A percentile compares a stretch with the other conserved stretches of the same genome.
Conservation (phyloP, 805 yeast species). For the Cyberlindnera mississippiensis region DNA sequence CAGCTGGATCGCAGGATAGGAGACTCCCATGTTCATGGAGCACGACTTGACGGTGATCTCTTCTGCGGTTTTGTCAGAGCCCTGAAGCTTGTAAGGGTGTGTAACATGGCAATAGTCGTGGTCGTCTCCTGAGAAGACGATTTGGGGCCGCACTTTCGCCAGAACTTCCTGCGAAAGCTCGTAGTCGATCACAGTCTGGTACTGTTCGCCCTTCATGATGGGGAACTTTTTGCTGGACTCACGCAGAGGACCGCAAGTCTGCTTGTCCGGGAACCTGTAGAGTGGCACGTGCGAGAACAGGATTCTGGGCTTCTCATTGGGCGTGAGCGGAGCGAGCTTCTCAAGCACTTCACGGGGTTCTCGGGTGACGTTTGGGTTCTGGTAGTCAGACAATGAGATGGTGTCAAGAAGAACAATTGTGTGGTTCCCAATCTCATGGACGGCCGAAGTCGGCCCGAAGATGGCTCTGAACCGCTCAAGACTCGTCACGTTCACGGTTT, state of each 20-base stretch:
- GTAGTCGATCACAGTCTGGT: constrained; percentile 80
- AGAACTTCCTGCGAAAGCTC: constrained; percentile 58
- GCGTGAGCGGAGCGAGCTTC: constrained; percentile 25
- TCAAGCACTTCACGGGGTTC: constrained; percentile 53
- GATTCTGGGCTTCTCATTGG: constrained; percentile 50
- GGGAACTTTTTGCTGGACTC: constrained; percentile 70
- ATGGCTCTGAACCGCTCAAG: constrained; percentile 59
- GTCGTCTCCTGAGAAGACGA: constrained; percentile 89
- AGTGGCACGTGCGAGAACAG: constrained; percentile 87
- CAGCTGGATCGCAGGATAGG: constrained; percentile 81
- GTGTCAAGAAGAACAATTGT: constrained; percentile 76
- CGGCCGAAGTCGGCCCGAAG: constrained; percentile 68
- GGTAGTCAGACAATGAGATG: constrained; percentile 68
- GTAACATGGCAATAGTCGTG: constrained; percentile 88
- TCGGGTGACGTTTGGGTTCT: constrained; percentile 39
- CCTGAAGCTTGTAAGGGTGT: constrained; percentile 39
- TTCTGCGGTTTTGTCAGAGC: constrained; percentile 36
- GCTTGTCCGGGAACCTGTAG: constrained; percentile 58
- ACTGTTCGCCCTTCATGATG: constrained; percentile 71
- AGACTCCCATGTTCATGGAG: constrained; percentile 91
- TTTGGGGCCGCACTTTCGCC: constrained; percentile 54
- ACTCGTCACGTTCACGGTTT: constrained; percentile 54
- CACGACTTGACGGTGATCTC: constrained; percentile 88
- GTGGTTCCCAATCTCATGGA: constrained; percentile 58
- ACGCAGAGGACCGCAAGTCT: constrained; percentile 70